Percentiles rank a stretch among this genome's conserved stretches.
phyloP scores from a whole-genome alignment of 345 rosid genomes.

The Melaleuca alternifolia region DNA sequence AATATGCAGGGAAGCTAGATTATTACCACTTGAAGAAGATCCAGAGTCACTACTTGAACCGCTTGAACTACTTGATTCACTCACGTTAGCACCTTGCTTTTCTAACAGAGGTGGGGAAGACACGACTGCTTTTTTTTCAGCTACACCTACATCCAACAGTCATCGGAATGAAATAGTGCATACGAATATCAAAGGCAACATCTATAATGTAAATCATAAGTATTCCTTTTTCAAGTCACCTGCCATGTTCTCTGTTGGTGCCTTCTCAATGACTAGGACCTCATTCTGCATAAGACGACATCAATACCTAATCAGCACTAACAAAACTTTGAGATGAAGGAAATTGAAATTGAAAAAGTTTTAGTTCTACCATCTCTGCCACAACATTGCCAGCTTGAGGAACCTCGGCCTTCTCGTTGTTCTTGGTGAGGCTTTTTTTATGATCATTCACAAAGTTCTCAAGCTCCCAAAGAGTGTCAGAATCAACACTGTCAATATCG shows the following conservation, averaged over 20 bases:
- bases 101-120: constrained; percentile 17
- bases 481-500: constrained; percentile 77
- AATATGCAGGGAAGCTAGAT: not conserved
- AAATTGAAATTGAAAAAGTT: not conserved
- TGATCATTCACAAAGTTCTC: constrained; percentile 42
- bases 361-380: constrained; percentile 32
- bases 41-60: constrained; percentile 27
- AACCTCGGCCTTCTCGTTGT: constrained; percentile 26
- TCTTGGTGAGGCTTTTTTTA: constrained; percentile 31
- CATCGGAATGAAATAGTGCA: not conserved
- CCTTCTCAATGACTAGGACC: constrained; percentile 8
- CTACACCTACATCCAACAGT: constrained; percentile 4
- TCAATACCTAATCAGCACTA: not conserved
- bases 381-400: constrained; percentile 21
- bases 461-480: constrained; percentile 87
- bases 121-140: constrained; percentile 4
- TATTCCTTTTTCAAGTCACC: constrained; percentile 11
- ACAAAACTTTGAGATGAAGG: not conserved
- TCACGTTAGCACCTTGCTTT: constrained; percentile 14
- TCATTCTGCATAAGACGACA: constrained; percentile 17
- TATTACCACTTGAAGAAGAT: constrained; percentile 44
- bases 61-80: constrained; percentile 36
- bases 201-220: not conserved
- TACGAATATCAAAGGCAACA: not conserved
- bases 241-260: constrained; percentile 9